Evolutionary conservation across 352 stramenopile species (phyloP).

Genomic region (Ophiocytium majus): DNA sequence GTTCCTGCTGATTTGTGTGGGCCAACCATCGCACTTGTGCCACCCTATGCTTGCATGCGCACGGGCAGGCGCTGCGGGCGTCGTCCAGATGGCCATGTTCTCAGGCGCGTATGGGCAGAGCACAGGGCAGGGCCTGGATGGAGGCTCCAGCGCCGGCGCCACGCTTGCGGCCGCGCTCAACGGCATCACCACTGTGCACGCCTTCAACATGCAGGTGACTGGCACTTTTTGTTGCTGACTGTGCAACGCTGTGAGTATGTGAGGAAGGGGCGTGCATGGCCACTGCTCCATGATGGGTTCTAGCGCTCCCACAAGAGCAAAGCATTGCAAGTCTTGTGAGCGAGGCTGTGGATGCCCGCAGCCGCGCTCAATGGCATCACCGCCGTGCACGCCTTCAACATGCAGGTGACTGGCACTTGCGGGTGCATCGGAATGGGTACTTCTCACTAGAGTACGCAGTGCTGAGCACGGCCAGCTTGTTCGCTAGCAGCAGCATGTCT

Average conservation of each 20-base stretch:
- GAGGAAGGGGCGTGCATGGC: too few species aligned
- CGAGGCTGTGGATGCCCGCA: too few species aligned
- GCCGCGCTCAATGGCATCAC: slow-evolving; percentile 46
- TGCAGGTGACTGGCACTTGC: slow-evolving; percentile 37
- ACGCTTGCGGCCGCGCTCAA: slow-evolving; percentile 43
- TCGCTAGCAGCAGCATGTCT: too few species aligned
- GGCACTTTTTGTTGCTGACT: too few species aligned
- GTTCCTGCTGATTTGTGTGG: too few species aligned
- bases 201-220: slow-evolving; percentile 54
- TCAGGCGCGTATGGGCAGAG: slow-evolving; percentile 39
- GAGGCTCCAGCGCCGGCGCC: slow-evolving; percentile 31
- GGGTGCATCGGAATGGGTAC: too few species aligned
- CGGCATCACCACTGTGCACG: slow-evolving; percentile 47
- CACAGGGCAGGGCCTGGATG: slow-evolving; percentile 42
- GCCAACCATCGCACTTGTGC: slow-evolving; percentile 1
- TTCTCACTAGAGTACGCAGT: too few species aligned
- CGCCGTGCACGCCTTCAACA: slow-evolving; percentile 54
- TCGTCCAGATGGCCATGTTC: slow-evolving; percentile 55
- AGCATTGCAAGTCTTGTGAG: too few species aligned
- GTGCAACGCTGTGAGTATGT: too few species aligned
- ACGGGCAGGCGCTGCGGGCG: slow-evolving; percentile 26
- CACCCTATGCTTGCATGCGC: neutral
- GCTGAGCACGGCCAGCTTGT: too few species aligned
- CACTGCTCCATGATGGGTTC: too few species aligned
- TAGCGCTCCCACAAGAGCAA: too few species aligned